phyloP scores from a whole-genome alignment of 306 rosid genomes.

The Rosa persica region DNA sequence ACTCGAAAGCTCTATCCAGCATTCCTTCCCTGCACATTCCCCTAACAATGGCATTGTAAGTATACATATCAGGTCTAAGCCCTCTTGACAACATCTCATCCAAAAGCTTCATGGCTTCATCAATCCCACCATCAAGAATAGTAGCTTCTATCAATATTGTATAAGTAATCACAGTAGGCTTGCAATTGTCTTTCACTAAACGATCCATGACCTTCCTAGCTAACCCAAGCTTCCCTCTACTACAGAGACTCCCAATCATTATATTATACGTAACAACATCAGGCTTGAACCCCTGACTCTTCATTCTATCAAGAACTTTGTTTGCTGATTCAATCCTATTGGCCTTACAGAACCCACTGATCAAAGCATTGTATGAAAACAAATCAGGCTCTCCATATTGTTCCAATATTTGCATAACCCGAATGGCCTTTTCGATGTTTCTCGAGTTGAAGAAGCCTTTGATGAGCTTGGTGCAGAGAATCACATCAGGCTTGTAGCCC shows the following conservation, averaged over 20 bases:
- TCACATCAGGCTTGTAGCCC: slow-evolving; percentile 67
- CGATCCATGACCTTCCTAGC: slow-evolving; percentile 61
- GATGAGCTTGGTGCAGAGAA: slow-evolving; percentile 73
- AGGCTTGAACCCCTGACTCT: slow-evolving; percentile 57
- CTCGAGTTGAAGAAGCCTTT: slow-evolving; percentile 66
- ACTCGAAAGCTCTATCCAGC: slow-evolving; percentile 67
- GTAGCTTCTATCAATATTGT: slow-evolving; percentile 84
- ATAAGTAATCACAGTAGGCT: slow-evolving; percentile 74
- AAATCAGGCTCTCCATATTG: slow-evolving; percentile 76
- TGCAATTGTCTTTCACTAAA: slow-evolving; percentile 63
- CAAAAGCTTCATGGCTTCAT: slow-evolving; percentile 64
- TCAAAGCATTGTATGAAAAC: slow-evolving; percentile 72
- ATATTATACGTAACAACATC: slow-evolving; percentile 84
- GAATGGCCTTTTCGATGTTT: slow-evolving; percentile 54
- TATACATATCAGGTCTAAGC: slow-evolving; percentile 67
- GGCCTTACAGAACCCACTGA: slow-evolving; percentile 65
- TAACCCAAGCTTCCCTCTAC: slow-evolving; percentile 54
- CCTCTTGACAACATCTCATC: slow-evolving; percentile 70
- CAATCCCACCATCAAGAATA: slow-evolving; percentile 58
- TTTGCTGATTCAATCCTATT: slow-evolving; percentile 56
- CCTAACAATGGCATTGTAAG: slow-evolving; percentile 63
- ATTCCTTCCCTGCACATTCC: slow-evolving; percentile 76
- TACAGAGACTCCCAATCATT: slow-evolving; percentile 73
- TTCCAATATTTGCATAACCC: slow-evolving; percentile 75
- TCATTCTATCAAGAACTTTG: slow-evolving; percentile 70